Percentiles rank a stretch among this genome's conserved stretches.
Evolutionary conservation across 169 alveolate species (phyloP).

Genomic region (Plasmodium gallinaceum): DNA sequence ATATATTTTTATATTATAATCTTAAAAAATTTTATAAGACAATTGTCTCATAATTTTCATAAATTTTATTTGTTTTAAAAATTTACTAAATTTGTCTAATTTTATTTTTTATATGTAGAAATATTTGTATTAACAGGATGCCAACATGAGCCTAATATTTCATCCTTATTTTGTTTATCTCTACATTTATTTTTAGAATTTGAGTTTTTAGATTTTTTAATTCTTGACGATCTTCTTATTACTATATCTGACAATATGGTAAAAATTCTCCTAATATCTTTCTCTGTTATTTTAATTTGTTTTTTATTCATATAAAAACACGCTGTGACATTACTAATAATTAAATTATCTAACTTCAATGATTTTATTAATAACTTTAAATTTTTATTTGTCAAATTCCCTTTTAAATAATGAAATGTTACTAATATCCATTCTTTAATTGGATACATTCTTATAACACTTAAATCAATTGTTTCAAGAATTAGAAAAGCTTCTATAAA

Average conservation of each 20-base stretch:
- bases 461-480: conserved; percentile 44
- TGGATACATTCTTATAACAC: conserved; percentile 48
- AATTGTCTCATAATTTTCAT: too few relatives aligned
- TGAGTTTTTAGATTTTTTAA: conserved; percentile 20
- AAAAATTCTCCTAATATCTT: conserved; percentile 28
- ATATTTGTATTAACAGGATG: conserved; percentile 34
- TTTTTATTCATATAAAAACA: conserved; percentile 67
- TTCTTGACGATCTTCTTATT: conserved; percentile 54
- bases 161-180: conserved; percentile 35
- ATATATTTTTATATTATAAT: too few relatives aligned
- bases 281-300: conserved; percentile 33
- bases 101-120: background rate
- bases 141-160: conserved; percentile 70
- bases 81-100: too few relatives aligned
- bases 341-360: conserved; percentile 30
- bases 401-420: conserved; percentile 69
- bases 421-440: conserved; percentile 66
- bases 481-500: conserved; percentile 64
- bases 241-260: conserved; percentile 39
- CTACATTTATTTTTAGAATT: conserved; percentile 4
- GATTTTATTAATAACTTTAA: conserved; percentile 33
- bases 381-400: conserved; percentile 31
- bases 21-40: too few relatives aligned
- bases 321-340: conserved; percentile 57
- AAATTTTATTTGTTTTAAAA: too few relatives aligned